Base-by-base conservation (phyloP, 2,329 filamentous ascomycete genomes). In the Colletotrichum orchidophilum region DNA sequence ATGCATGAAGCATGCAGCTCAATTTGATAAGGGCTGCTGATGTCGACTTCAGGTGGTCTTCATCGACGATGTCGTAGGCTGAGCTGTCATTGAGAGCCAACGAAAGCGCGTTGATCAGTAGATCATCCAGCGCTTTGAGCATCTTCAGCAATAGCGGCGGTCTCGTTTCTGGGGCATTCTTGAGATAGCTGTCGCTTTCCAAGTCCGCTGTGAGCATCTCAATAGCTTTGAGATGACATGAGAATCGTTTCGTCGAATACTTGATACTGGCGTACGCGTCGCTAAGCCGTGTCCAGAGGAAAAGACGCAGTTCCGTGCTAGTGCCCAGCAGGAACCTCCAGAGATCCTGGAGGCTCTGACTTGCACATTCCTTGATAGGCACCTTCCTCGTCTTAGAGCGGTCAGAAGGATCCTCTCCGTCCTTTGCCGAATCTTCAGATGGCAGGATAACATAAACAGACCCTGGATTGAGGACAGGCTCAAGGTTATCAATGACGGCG, bases 251-350 rank as follows among this genome's bases (percentile, higher is more conserved):
- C 0, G 96, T 95, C 0, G 90, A 84, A 76, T 98, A 97, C 8
- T 93, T 89, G 72, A 99, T 97, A 8, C 88, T 89, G 63, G 91
- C 88, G 77, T 99, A 99, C 0, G 96, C 96, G 74, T 96, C 93
- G 46, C 94, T 92, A n/a, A 99, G 87, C 61, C 94, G 91, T 73
- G 93, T 92, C 96, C 96, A 99, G 1, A 99, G 85, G 74, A 96
- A 95, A 1, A 98, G 84, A 42, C 94, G 91, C 61, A 98, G 84
- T 63, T 95, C 94, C 1, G 95, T 93, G 77, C 92, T 94, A 53
- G 94, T 95, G 58, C 89, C 91, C 63, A 93, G 88, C 3, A 99
- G 85, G 74, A 98, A 98, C 67, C 93, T 94, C 82, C 93, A 92
- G 78, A 99, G 90, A 77, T 97, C 94, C 58, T 89, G 88, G 21